A percentile compares a stretch with the other conserved stretches of the same genome.
These are phyloP conservation scores for Leccinum angustisporum DNA, from an alignment of 1,284 basidiomycete genomes.

Conservation along the genomic window DNA sequence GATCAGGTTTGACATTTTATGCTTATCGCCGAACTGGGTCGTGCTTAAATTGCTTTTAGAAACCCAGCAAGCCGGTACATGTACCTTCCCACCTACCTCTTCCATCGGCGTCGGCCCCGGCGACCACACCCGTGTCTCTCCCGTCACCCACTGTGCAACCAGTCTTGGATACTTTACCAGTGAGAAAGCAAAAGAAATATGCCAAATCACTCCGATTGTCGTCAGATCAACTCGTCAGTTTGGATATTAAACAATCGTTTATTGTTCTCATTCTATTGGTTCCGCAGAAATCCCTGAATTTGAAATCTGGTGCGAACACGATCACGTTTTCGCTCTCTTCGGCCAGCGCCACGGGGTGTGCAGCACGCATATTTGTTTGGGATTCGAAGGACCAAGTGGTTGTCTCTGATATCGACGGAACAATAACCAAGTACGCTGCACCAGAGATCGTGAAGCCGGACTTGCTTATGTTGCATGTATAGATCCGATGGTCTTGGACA, in stretches of 20 bases:
- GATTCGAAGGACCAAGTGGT: slow-evolving; percentile 88
- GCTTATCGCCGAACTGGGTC: not conserved
- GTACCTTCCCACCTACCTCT: slow-evolving; percentile 4
- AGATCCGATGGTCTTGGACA: slow-evolving; percentile 98
- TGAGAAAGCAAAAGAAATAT: slow-evolving; percentile 49
- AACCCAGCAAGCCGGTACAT: slow-evolving; percentile 4
- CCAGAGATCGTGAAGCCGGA: not conserved
- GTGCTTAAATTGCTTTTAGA: slow-evolving; percentile 17
- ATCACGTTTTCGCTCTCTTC: slow-evolving; percentile 96
- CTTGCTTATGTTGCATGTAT: not conserved
- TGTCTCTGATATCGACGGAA: slow-evolving; percentile 98
- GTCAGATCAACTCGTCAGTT: slow-evolving; percentile 75
- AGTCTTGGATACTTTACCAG: slow-evolving; percentile 8
- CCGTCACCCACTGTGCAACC: slow-evolving; percentile 28
- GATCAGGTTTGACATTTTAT: slow-evolving; percentile 19
- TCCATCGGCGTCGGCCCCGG: slow-evolving; percentile 28
- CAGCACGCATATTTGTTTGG: slow-evolving; percentile 96
- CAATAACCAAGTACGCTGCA: slow-evolving; percentile 87
- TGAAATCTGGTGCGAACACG: slow-evolving; percentile 88
- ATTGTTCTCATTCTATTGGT: slow-evolving; percentile 3
- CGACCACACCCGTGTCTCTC: slow-evolving; percentile 23
- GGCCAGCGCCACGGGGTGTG: slow-evolving; percentile 83
- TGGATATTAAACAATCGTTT: not conserved
- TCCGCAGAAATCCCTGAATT: slow-evolving; percentile 76
- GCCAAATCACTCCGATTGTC: slow-evolving; percentile 92